Percentiles rank a stretch among this genome's conserved stretches.
phyloP scores from a whole-genome alignment of 2,329 filamentous ascomycete genomes.

The Blastomyces emzantsi region DNA sequence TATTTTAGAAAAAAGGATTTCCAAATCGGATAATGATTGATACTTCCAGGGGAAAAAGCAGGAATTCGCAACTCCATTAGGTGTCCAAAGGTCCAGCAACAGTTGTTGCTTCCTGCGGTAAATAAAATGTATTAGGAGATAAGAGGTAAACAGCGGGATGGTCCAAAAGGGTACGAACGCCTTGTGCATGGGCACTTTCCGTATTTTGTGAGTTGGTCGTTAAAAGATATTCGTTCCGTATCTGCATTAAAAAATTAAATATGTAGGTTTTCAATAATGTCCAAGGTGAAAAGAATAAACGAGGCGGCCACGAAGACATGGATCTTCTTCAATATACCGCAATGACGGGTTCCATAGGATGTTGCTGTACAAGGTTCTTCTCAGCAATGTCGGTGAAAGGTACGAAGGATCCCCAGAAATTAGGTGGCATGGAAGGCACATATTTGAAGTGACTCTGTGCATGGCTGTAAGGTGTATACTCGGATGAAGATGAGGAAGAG shows the following conservation, averaged over 20 bases:
- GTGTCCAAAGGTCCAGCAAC: neutral
- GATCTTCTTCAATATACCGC: conserved; percentile 16
- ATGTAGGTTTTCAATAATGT: conserved; percentile 1
- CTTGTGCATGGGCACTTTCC: neutral
- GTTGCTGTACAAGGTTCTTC: conserved; percentile 23
- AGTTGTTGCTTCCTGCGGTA: neutral
- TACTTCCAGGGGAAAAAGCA: neutral
- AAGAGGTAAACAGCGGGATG: neutral
- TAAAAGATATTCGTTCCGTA: conserved; percentile 6
- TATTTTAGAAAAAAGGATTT: neutral
- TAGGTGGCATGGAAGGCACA: conserved; percentile 22
- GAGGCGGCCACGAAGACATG: conserved; percentile 9
- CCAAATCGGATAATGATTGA: neutral
- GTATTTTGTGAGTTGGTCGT: conserved; percentile 1
- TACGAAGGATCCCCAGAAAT: conserved; percentile 21
- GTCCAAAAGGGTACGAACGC: neutral
- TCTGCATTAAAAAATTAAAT: conserved; percentile 1
- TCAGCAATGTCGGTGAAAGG: conserved; percentile 24
- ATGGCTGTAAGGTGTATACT: conserved; percentile 25
- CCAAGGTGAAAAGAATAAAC: conserved; percentile 3
- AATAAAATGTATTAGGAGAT: neutral
- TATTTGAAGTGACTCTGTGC: conserved; percentile 21
- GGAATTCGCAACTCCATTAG: neutral
- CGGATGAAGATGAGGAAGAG: conserved; percentile 26
- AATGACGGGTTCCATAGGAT: conserved; percentile 20